Percentiles rank a stretch among this genome's conserved stretches.
Conservation (phyloP, 805 yeast species). For the Kodamaea sagamina region DNA sequence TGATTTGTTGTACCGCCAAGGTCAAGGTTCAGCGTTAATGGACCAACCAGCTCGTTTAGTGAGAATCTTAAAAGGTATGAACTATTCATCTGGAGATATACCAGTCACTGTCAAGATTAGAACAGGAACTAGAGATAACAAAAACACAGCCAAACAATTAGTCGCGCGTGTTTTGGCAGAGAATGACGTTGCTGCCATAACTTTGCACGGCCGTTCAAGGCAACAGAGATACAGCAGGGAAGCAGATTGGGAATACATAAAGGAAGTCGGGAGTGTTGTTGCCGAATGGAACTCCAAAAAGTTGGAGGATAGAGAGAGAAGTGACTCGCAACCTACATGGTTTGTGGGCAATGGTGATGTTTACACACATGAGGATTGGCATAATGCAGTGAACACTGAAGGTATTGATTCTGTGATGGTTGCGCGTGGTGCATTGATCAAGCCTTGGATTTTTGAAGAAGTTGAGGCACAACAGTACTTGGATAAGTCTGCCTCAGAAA, state of each 20-base stretch:
- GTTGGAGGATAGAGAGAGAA: constrained; percentile 58
- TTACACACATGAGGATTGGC: constrained; percentile 86
- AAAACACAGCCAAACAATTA: constrained; percentile 82
- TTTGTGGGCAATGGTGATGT: constrained; percentile 96
- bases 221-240: constrained; percentile 90
- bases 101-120: constrained; percentile 92
- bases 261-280: constrained; percentile 68
- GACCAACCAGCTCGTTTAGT: constrained; percentile 83
- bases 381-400: constrained; percentile 60
- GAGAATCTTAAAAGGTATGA: constrained; percentile 85
- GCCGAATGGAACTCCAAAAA: constrained; percentile 57
- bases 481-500: constrained; percentile 87
- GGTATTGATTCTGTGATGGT: constrained; percentile 94
- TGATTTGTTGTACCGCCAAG: constrained; percentile 88
- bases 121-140: constrained; percentile 83
- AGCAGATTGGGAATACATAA: constrained; percentile 92
- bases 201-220: constrained; percentile 94
- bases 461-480: constrained; percentile 84
- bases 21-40: constrained; percentile 92
- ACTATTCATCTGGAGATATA: constrained; percentile 80
- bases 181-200: constrained; percentile 84
- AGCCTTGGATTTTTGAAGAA: constrained; percentile 99
- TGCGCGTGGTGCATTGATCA: constrained; percentile 95
- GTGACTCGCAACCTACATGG: constrained; percentile 65
- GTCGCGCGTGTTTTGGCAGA: constrained; percentile 72